Evolutionary conservation across 257 asterid genomes (phyloP), one percentile per base, ranked within the genome.

Genomic region (Solanum clarkiae): DNA sequence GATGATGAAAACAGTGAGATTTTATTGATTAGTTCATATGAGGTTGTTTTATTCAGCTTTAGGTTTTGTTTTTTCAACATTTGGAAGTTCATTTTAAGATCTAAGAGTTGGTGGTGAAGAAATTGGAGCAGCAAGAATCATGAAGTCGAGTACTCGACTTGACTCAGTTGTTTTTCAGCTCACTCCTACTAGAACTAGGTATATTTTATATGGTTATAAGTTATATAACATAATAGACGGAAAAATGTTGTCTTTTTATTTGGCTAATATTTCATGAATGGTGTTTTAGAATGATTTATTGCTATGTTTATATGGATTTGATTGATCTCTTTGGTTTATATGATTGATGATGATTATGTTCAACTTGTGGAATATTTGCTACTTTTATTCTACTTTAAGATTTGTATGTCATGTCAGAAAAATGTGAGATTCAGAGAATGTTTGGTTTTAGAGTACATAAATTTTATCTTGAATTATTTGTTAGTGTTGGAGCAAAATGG

Each of bases 101-200:
- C 98, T 89, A 57, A 32, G 26, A 17, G 5, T 42, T 66, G 45
- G 44, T 65, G 47, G 75, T 55, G 93, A 86, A 87, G 90, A 69
- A 70, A 40, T 36, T 66, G 63, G 40, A 87, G 79, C 83, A 55
- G 49, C 57, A 60, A 59, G 40, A 72, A 95, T 60, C 32, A 60
- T 96, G 99, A 95, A 92, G 94, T 88, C 93, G 66, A 91, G 86
- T 80, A 87, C 95, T 89, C 91, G 87, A 74, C 98, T 96, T 63
- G 92, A 91, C 86, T 94, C 96, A 13, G 97, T 93, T 84, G 95
- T 95, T 82, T 96, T 96, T 90, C 97, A 94, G 86, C 98, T 95
- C 90, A 96, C 98, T 86, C 98, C 98, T 40, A 96, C 99, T 83
- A 91, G 99, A 86, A 95, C 99, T 15, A 91, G 98, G 98, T 94